These are phyloP conservation scores for Lizonia empirigonia DNA, from an alignment of 2,329 filamentous ascomycete species.

Conservation along the genomic window DNA sequence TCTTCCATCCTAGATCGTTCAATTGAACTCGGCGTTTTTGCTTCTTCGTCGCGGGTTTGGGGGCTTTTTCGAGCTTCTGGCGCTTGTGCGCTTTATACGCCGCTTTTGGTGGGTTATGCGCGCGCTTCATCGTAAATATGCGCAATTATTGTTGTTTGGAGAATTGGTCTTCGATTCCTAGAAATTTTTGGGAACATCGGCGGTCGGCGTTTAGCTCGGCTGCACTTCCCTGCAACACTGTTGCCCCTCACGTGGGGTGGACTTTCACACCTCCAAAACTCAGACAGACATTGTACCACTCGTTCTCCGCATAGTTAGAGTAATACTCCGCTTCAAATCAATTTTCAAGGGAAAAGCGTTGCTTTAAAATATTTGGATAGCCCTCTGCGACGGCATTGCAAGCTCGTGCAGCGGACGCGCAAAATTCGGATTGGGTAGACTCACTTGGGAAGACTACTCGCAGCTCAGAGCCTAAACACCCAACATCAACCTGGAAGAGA, in stretches of 20 bases:
- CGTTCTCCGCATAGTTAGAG: too few species aligned
- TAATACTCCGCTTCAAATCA: too few species aligned
- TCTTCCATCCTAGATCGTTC: constrained; percentile 65
- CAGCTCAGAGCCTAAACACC: neutral
- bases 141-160: constrained; percentile 2
- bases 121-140: constrained; percentile 44
- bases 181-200: constrained; percentile 34
- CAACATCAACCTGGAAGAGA: neutral
- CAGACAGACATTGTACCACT: neutral
- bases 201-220: constrained; percentile 32
- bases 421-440: neutral
- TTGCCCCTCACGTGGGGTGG: constrained; percentile 30
- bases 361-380: too few species aligned
- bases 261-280: constrained; percentile 12
- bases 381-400: too few species aligned
- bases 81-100: constrained; percentile 52
- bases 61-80: constrained; percentile 46
- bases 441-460: neutral
- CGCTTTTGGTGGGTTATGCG: constrained; percentile 45
- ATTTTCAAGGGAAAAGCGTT: too few species aligned
- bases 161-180: constrained; percentile 1
- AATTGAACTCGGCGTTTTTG: constrained; percentile 47
- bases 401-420: neutral
- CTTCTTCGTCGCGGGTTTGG: constrained; percentile 22
- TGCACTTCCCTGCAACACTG: constrained; percentile 24